Evolutionary conservation across 1,139 yeast genomes (phyloP).

Genomic region (Diutina pseudorugosa): DNA sequence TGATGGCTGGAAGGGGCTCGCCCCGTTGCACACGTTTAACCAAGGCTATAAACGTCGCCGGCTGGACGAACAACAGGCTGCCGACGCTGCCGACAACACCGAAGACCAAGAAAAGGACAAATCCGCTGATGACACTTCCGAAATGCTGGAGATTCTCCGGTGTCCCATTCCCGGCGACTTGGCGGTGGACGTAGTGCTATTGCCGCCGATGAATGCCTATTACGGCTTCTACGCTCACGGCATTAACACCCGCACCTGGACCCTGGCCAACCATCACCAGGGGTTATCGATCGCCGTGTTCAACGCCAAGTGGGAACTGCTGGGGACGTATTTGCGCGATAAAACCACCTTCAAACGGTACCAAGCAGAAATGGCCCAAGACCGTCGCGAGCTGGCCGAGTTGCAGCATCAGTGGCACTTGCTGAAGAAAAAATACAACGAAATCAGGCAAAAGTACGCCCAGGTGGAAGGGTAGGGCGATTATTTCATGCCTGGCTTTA

Average conservation of each 20-base stretch:
- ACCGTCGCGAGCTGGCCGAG: constrained; percentile 11
- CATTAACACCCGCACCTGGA: constrained; percentile 66
- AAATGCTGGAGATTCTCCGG: constrained; percentile 11
- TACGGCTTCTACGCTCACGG: constrained; percentile 55
- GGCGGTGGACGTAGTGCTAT: constrained; percentile 53
- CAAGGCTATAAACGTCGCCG: constrained; percentile 7
- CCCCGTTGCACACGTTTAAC: not conserved
- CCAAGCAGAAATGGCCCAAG: constrained; percentile 17
- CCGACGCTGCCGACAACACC: too few relatives aligned
- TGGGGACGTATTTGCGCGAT: constrained; percentile 20
- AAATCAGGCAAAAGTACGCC: constrained; percentile 15
- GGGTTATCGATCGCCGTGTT: constrained; percentile 56
- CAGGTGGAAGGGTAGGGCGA: not conserved
- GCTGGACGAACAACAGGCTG: constrained; percentile 13
- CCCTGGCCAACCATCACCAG: constrained; percentile 34
- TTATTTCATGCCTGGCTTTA: too few relatives aligned
- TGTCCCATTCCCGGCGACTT: constrained; percentile 29
- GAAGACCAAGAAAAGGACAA: constrained; percentile 15
- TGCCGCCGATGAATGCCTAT: constrained; percentile 58
- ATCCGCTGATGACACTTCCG: constrained; percentile 7
- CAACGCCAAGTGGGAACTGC: constrained; percentile 39
- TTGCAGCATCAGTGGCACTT: constrained; percentile 22
- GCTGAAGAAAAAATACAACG: constrained; percentile 16
- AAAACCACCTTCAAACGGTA: constrained; percentile 18
- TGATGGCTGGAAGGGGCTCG: not conserved